Base-by-base conservation (phyloP, 805 yeast species). In the Candida railenensis region DNA sequence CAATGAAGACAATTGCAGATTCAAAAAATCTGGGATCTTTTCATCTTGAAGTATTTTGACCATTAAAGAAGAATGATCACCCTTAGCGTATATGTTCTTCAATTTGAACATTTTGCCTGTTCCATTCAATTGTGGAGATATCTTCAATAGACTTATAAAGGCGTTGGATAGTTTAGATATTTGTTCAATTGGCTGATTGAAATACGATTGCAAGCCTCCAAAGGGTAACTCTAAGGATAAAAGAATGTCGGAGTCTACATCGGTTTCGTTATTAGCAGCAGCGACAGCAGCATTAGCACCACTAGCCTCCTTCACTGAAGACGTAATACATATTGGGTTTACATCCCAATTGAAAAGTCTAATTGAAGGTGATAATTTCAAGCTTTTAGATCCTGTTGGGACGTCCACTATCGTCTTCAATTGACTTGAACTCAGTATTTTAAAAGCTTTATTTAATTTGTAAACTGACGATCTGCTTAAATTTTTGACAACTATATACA, bases 61-160 rank as follows among this genome's bases (percentile, higher is more conserved):
- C 34, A 87, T 69, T 19, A 74, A 65, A 21, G 67, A 61, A 0
- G 91, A 74, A 42, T 73, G 70, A 22, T 71, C 67, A 0, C 96
- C 96, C 53, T 84, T 80, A 12, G 82, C 76, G 39, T 73, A 80
- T 2, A 76, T 62, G 48, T 82, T 79, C 34, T 83, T 82, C 25
- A 83, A 65, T 52, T 81, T 71, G 22, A 79, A 44, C 28, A 55
- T 25, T 25, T 49, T 47, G 40, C 49, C 48, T 32, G 49, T 44
- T 21, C 39, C 44, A n/a, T 42, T 52, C 21, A 34, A 34, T 5
- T 33, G 16, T 7, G 52, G 45, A 52, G 68, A 48, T 62, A 69
- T 32, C 70, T 76, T 44, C 64, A 80, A 43, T 11, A 84, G 48
- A 20, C 70, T 64, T 14, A 83, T 61, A 33, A 87, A 55, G 0